Evolutionary conservation across 768 basidiomycete species (phyloP).

Genomic region (Tricholoma matsutake): DNA sequence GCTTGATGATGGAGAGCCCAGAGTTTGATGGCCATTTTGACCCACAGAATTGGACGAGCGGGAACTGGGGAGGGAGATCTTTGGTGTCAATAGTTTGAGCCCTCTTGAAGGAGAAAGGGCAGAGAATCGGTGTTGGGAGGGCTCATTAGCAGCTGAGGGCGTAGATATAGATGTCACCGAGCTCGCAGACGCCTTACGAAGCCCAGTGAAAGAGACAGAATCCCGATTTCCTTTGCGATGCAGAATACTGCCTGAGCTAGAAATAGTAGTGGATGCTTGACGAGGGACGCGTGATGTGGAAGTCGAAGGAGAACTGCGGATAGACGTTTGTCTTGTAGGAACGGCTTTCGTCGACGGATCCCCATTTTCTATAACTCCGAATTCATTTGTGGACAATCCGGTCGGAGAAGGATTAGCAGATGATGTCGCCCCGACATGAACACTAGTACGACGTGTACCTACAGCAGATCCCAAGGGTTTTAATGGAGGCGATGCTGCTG

Average conservation of each 20-base stretch:
- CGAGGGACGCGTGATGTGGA: conserved; percentile 64
- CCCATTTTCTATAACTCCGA: conserved; percentile 72
- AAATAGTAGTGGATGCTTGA: conserved; percentile 49
- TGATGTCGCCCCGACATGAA: conserved; percentile 48
- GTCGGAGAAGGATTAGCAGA: conserved; percentile 67
- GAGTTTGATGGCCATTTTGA: conserved; percentile 51
- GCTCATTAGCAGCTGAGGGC: conserved; percentile 40
- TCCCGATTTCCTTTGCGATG: conserved; percentile 72
- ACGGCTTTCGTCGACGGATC: conserved; percentile 48
- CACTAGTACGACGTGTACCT: conserved; percentile 63
- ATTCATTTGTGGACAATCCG: conserved; percentile 59
- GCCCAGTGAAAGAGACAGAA: conserved; percentile 71
- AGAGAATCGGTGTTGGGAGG: conserved; percentile 65
- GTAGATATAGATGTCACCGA: conserved; percentile 71
- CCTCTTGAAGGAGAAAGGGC: conserved; percentile 84
- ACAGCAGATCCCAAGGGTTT: conserved; percentile 50
- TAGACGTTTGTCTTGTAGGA: conserved; percentile 48
- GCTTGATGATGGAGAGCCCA: conserved; percentile 64
- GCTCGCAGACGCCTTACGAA: conserved; percentile 81
- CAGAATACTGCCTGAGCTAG: conserved; percentile 40
- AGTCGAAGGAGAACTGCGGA: conserved; percentile 61
- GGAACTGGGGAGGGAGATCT: conserved; percentile 59
- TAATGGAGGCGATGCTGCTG: conserved; percentile 67
- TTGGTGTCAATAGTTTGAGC: conserved; percentile 77
- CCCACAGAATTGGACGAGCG: conserved; percentile 45